Base-by-base conservation (phyloP, 306 rosid genomes). In the Morella rubra region DNA sequence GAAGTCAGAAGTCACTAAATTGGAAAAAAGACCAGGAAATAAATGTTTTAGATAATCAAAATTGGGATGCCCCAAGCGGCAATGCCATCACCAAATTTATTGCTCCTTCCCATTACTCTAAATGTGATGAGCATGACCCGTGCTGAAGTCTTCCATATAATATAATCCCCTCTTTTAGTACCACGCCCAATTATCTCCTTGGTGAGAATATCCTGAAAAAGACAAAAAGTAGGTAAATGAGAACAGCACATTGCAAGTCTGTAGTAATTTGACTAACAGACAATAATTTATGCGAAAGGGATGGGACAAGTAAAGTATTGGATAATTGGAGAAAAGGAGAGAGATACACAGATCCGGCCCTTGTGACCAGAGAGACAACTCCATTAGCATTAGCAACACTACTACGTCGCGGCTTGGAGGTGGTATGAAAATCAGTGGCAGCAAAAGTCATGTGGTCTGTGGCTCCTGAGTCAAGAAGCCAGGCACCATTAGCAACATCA, bases 271-370 rank as follows among this genome's bases (percentile, higher is more conserved):
- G n/a, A n/a, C 73, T n/a, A 14, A 77, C 47, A 20, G 55, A 77
- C 7, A 77, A 6, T 5, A 77, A 27, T 8, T 77, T 68, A 69
- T 44, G 42, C 1, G 75, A 77, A 0, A 44, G 37, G 6, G 80
- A 53, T 37, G 75, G 66, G 18, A 68, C 74, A 10, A 76, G 44
- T 54, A 76, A 54, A 13, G 74, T 66, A 44, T 68, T 68, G 1
- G 45, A 5, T 4, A 76, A 44, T 2, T 55, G 4, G 0, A 68
- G 41, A 0, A 75, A 49, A 13, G 58, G 46, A 3, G 75, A 69
- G 6, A 45, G 47, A 0, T 13, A 24, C 4, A 44, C 56, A 41
- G 16, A 9, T 20, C 59, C 47, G 15, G 41, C 75, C 42, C 71
- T 18, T 16, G 20, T 58, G 10, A 77, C 76, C 0, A 20, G 71